phyloP scores from a whole-genome alignment of 768 basidiomycete genomes.

The Mycena rosella region DNA sequence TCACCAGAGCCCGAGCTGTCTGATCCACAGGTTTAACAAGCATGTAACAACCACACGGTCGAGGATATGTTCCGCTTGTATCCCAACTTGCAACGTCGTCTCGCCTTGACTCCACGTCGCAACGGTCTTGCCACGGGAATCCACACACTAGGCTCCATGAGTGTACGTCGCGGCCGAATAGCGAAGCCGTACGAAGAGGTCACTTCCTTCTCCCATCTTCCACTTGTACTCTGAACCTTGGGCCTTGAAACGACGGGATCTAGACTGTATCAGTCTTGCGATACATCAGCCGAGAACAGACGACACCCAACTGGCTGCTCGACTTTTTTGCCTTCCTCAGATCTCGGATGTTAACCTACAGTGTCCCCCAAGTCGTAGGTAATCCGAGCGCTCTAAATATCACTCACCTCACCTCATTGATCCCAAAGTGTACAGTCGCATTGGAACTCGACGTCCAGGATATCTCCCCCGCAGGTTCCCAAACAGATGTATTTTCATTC shows the following conservation, averaged over 20 bases:
- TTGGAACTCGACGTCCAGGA: conserved; percentile 63
- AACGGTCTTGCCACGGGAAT: conserved; percentile 60
- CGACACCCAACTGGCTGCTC: conserved; percentile 58
- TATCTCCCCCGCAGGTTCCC: conserved; percentile 67
- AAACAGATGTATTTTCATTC: conserved; percentile 56
- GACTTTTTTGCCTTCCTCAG: conserved; percentile 63
- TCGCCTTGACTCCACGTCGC: conserved; percentile 60
- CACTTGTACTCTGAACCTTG: conserved; percentile 67
- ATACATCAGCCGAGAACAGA: neutral
- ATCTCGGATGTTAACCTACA: conserved; percentile 56
- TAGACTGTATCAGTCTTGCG: conserved; percentile 33
- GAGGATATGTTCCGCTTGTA: conserved; percentile 54
- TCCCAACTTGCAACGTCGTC: conserved; percentile 54
- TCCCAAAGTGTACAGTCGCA: conserved; percentile 62
- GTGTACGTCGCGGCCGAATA: neutral
- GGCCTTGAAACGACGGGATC: conserved; percentile 69
- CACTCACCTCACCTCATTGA: conserved; percentile 59
- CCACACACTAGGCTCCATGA: conserved; percentile 55
- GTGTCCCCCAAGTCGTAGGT: neutral
- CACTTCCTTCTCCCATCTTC: conserved; percentile 58
- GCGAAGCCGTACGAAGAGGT: conserved; percentile 58
- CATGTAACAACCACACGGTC: conserved; percentile 68
- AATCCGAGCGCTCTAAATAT: neutral
- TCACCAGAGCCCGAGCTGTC: conserved; percentile 58
- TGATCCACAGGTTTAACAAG: conserved; percentile 66